Evolutionary conservation across 1,139 yeast species (phyloP), one percentile per base, ranked within the genome.

Genomic region (Taiozyma sp.): DNA sequence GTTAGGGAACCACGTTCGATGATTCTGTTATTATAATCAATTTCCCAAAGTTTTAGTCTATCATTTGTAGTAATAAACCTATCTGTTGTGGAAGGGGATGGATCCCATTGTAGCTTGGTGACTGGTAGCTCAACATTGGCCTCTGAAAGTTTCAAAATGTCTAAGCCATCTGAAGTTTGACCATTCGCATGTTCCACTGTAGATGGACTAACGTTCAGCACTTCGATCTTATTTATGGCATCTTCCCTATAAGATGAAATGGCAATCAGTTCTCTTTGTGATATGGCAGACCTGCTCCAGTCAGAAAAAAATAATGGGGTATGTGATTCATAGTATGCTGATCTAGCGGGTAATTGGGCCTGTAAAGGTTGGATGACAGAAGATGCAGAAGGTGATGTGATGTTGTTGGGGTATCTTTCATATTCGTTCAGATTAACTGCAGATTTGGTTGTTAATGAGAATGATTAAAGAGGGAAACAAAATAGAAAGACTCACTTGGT

Each of bases 41-140:
- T 73, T 55, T 79, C 80, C 75, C 88, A 88, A 28, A 88, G 62
- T 49, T 93, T 72, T 50, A 88, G 69, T 45, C 85, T 83, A 60
- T 88, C 95, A 51, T 85, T 81, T 11, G 88, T 78, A 0, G 91
- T 79, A 1, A 88, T 85, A 43, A 88, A 65, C 50, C 83, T 67
- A 22, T 55, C 55, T 48, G 30, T 22, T 14, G 16, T 45, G 14
- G 57, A 40, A 14, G 53, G 47, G 49, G 53, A 26, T 2, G 93
- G 91, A 59, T 85, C 89, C 95, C 95, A 87, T 58, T 80, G 83
- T 40, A 86, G 61, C 52, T 79, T 76, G 0, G 95, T 86, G 5
- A 82, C 72, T 0, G 95, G 95, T 57, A 83, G 81, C 49, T 80
- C 81, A 13, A 83, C 75, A 21, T 67, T 64, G 9, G 74, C 68